These are phyloP conservation scores for Hanseniaspora jakobsenii DNA, from an alignment of 805 yeast species.

Conservation along the genomic window DNA sequence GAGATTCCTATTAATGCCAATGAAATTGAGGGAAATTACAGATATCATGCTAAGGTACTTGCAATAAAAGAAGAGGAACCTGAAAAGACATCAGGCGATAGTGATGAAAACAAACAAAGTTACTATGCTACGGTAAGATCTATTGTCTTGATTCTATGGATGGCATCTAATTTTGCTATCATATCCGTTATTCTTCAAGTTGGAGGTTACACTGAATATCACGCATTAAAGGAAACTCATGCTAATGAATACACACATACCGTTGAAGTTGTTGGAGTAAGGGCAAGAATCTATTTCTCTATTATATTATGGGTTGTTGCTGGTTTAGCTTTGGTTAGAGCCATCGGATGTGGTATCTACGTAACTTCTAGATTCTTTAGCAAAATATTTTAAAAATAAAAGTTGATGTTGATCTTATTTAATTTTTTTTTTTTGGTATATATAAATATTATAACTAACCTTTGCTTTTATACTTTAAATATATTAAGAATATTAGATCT, in stretches of 20 bases:
- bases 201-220: slow-evolving; percentile 54
- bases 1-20: slow-evolving; percentile 63
- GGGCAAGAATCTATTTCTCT: slow-evolving; percentile 59
- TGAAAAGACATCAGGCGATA: slow-evolving; percentile 24
- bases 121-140: slow-evolving; percentile 88
- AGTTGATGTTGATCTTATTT: too few species aligned
- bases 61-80: slow-evolving; percentile 32
- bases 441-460: too few species aligned
- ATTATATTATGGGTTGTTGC: slow-evolving; percentile 91
- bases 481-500: too few species aligned
- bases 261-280: slow-evolving; percentile 25
- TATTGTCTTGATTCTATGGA: slow-evolving; percentile 79
- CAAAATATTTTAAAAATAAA: slow-evolving; percentile 19
- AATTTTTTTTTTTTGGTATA: too few species aligned
- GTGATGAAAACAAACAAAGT: slow-evolving; percentile 51
- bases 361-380: slow-evolving; percentile 30
- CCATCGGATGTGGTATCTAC: slow-evolving; percentile 60
- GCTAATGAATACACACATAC: slow-evolving; percentile 17
- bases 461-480: too few species aligned
- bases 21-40: slow-evolving; percentile 67
- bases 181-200: slow-evolving; percentile 74
- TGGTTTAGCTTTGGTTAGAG: slow-evolving; percentile 71
- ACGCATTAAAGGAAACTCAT: slow-evolving; percentile 20
- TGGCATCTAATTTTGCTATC: slow-evolving; percentile 69
- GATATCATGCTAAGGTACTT: slow-evolving; percentile 49